These are phyloP conservation scores for Ephemerocybe angulata DNA, from an alignment of 768 basidiomycete genomes.

Conservation along the genomic window DNA sequence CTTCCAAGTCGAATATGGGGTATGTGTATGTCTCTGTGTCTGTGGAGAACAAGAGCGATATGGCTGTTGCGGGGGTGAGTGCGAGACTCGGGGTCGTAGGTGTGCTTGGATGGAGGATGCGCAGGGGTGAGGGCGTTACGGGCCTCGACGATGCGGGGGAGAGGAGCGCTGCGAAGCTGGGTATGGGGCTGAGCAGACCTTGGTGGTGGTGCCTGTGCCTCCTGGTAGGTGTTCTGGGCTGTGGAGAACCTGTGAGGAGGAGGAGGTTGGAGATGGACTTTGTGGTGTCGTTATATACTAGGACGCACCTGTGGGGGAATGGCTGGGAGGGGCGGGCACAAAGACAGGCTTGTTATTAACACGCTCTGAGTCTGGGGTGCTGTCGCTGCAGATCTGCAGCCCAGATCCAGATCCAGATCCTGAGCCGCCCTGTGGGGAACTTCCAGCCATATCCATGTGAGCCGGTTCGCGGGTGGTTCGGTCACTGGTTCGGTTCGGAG, in stretches of 20 bases:
- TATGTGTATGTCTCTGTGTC: background rate
- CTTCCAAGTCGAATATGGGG: background rate
- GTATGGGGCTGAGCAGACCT: slow-evolving; percentile 4
- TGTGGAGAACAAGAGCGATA: background rate
- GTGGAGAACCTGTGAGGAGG: background rate
- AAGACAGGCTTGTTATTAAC: slow-evolving; percentile 2
- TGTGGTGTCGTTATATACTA: background rate
- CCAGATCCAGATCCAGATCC: slow-evolving; percentile 1
- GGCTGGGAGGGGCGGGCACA: background rate
- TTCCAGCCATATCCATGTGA: background rate
- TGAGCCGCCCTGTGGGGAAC: background rate
- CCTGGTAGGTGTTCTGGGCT: background rate
- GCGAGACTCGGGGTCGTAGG: background rate
- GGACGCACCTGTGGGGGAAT: background rate
- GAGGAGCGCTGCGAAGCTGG: background rate
- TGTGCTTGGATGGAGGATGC: background rate
- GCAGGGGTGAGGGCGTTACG: slow-evolving; percentile 3
- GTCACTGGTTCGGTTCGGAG: background rate
- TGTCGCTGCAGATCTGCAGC: background rate
- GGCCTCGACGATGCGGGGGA: background rate
- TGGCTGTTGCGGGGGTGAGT: background rate
- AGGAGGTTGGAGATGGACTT: background rate
- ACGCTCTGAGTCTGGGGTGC: background rate
- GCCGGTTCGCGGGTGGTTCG: background rate
- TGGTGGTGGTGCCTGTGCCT: background rate